Conservation (phyloP, 2,329 filamentous ascomycete species). For the Scedosporium boydii region DNA sequence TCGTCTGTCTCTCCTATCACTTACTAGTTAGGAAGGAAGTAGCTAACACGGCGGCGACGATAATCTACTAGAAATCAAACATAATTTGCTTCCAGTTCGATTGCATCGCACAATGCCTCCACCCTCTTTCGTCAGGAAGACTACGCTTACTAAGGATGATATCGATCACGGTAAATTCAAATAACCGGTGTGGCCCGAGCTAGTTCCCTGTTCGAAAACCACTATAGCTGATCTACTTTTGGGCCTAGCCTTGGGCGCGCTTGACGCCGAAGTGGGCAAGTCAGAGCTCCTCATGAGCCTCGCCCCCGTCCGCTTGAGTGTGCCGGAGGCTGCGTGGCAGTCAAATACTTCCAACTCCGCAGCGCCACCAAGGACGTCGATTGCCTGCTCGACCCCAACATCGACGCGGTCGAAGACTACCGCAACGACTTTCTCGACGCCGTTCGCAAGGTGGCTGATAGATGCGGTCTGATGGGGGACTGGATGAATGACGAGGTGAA, state of each 20-base stretch:
- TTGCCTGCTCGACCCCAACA: constrained; percentile 16
- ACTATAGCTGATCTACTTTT: no score
- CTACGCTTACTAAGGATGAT: no score
- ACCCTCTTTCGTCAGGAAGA: no score
- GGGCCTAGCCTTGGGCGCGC: neutral
- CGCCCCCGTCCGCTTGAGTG: constrained; percentile 16
- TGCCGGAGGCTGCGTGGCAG: constrained; percentile 15
- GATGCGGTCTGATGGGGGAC: constrained; percentile 5
- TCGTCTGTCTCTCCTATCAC: no score
- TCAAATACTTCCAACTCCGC: constrained; percentile 14
- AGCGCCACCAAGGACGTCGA: constrained; percentile 15
- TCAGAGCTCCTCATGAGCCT: constrained; percentile 17
- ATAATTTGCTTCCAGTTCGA: no score
- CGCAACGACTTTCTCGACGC: constrained; percentile 10
- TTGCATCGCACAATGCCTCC: no score
- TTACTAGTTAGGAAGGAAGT: no score
- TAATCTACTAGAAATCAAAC: no score
- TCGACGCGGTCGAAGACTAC: constrained; percentile 14
- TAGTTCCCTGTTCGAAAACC: no score
- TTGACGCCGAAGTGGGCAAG: constrained; percentile 14
- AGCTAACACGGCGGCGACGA: no score
- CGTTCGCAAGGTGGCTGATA: constrained; percentile 9
- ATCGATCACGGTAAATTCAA: no score
- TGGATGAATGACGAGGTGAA: constrained; percentile 17
- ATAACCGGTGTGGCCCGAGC: no score